Base-by-base conservation (phyloP, 768 basidiomycete species). In the Trichaptum fuscoviolaceum region DNA sequence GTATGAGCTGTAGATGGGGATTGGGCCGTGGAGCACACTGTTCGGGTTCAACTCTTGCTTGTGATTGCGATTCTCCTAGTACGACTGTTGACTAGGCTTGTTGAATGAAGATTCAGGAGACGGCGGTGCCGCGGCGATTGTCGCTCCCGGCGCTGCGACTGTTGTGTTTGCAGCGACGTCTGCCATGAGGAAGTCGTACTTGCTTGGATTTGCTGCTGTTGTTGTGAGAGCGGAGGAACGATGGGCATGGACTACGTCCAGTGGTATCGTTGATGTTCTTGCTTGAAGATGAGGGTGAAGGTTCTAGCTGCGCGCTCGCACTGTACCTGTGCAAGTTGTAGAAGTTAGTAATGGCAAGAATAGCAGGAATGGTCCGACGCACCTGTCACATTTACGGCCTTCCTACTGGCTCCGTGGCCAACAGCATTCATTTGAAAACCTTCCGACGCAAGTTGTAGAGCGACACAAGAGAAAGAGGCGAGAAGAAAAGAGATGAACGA, bases 191-290 rank as follows among this genome's bases (percentile, higher is more conserved):
- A 70, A 57, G 78, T 73, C 61, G 79, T 77, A 67, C 76, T 77
- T 59, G 76, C 70, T 66, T 79, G 80, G 17, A 77, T 76, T 9
- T 52, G 42, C 42, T 52, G 42, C 68, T 80, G 79, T 72, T 83
- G 82, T 69, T 86, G 84, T 72, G 83, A 78, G 62, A 86, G 81
- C 24, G 80, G 78, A 26, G 88, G 86, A 5, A 87, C 85, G 72
- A 85, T 77, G 67, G 88, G 85, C 79, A 89, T 80, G 0, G 88
- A 87, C 68, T 85, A 84, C 0, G 85, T 72, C 70, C 89, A 89
- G 25, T 81, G 71, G 9, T 85, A 78, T 42, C 89, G 80, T 67
- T 75, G 87, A 77, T 77, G 83, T 63, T 81, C 78, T 77, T 77
- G 83, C 64, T 74, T 42, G 73, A 75, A 34, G 81, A 81, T 0